Evolutionary conservation across 192 early-diverging fungal genomes (phyloP), one percentile per base, ranked within the genome.

Genomic region (Backusella parvicylindrica): DNA sequence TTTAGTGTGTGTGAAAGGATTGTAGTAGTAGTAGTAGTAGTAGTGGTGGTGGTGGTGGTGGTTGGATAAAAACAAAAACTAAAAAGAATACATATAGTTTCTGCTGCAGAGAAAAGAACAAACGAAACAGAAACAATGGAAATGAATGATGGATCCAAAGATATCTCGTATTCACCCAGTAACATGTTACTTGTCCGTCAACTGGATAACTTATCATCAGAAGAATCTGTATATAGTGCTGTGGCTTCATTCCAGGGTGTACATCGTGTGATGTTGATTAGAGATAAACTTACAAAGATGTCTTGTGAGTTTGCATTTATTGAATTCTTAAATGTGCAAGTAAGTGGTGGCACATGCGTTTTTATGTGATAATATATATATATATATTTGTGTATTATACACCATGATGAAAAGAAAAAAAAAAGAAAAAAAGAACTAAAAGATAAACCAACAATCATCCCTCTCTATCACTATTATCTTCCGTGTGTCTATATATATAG

Each of bases 291-390:
- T 33, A 88, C 86, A 8, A 80, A 81, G 36, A 86, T 91, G 66
- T 85, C 85, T 31, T 88, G 83, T 75, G 90, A 91, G 3, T 92
- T 89, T 75, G 89, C 86, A 36, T 92, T 92, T 78, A 75, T 84
- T 18, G 89, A 91, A 70, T 91, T 82, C 68, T 18, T 73, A 7
- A 80, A 89, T 80, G 71, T 79, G 11, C 68, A 83, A 73, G 87
- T 88, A 84, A 12, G 64, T 47, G 40, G 26, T n/a, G 43, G 43
- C 43, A 47, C 43, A 47, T 47, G 18, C 43, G 43, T 47, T 47
- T 47, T 47, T 23, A 26, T 38, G 36, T 68, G 28, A 40, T 68
- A 40, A 13, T 68, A 33, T 68, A 40, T 40, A 28, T 33, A n/a
- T n/a, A n/a, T n/a, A n/a, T n/a, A n/a, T n/a, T n/a, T n/a, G n/a